Base-by-base conservation (phyloP, 2,329 filamentous ascomycete genomes). In the Cadophora gregata region DNA sequence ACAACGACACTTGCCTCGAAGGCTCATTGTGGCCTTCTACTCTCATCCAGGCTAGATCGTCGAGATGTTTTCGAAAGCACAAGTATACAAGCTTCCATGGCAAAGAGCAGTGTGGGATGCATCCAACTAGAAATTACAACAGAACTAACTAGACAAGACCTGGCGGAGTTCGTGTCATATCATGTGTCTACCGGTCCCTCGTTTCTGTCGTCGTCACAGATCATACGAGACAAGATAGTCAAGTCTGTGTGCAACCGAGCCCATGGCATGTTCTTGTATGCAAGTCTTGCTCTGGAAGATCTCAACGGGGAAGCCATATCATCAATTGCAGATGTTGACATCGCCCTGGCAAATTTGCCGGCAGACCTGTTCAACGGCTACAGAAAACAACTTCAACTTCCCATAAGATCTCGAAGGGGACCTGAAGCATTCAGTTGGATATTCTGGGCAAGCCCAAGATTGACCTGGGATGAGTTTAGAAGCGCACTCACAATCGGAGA, bases 401-500 rank as follows among this genome's bases (percentile, higher is more conserved):
- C 48, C 14, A 21, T 9, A 14, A 2, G 25, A 16, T 16, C 48
- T 16, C 27, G 25, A 21, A 29, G 48, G 12, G 48, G 24, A 2
- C 24, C 21, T 1, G 48, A 51, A 16, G 24, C 48, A 16, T 27
- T 51, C 25, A 21, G 9, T 21, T 51, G 48, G 48, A 51, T 51
- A 27, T 51, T 51, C 48, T 27, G 48, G 14, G 48, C 24, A 29
- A 16, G 10, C 19, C 24, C 48, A 1, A 51, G 48, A 21, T 10
- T 51, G 48, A 29, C 48, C 29, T 51, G 48, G 48, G 12, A 29
- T 6, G 48, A 51, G 7, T 24, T 51, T 10, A 27, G 38, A 29
- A 59, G 56, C 12, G 56, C 56, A 19, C 56, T 59, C 45, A 33
- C 56, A 7, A 59, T 59, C 21, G 36, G 36, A 45, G 19, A 59